Evolutionary conservation across 345 rosid species (phyloP), one percentile per base, ranked within the genome.

Genomic region (Boechera retrofracta): DNA sequence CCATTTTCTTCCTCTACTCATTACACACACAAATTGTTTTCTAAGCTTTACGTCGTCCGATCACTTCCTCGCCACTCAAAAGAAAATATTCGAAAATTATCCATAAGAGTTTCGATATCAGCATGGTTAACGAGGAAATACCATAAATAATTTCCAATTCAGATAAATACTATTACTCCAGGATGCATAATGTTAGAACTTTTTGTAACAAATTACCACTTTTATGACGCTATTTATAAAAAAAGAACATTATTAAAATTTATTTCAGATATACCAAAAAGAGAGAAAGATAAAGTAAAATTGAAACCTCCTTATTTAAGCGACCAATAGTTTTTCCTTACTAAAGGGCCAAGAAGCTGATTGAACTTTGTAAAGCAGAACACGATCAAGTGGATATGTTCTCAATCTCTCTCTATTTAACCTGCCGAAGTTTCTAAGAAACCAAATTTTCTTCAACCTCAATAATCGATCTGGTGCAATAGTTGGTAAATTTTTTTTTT

Each of bases 1-100:
- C 65, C 67, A 47, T 67, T 57, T 18, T 67, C 65, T 77, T 62
- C 57, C 33, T 44, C 58, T 70, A 77, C 80, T 77, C 80, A 77
- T 63, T 41, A 63, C 71, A 62, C 28, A 32, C 13, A 64, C 15
- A 24, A 6, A 8, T 35, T 53, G 39, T 74, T 21, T 51, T 36
- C n/a, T 72, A 26, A 57, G 60, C 52, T 58, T 67, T 58, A 58
- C 54, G 21, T 75, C 65, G 72, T 32, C 71, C 38, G 57, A 58
- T 66, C 78, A 74, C 72, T 74, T 75, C 73, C 16, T 31, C 55
- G 31, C 55, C 47, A 68, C 79, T 68, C 74, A 28, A 67, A 16
- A 38, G 0, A 51, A 56, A 47, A 13, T 57, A 35, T 74, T 66
- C 57, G 12, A 26, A 73, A 26, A 35, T n/a, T 3, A 8, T 42